These are phyloP conservation scores for Colletotrichum sp. DNA, from an alignment of 2,329 filamentous ascomycete species.

Conservation along the genomic window DNA sequence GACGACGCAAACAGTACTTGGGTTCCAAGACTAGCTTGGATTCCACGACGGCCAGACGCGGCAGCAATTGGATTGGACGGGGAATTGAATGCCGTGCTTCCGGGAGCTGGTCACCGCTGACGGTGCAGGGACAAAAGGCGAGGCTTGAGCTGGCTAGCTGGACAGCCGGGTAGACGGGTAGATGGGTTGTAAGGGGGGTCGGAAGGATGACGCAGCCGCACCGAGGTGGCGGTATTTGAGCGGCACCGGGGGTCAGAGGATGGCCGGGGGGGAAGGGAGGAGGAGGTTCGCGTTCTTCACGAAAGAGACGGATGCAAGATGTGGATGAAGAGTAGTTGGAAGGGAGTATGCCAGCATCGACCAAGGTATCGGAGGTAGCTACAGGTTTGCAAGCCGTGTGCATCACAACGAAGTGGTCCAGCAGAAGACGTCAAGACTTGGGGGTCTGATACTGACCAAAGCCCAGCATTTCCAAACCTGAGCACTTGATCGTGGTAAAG, in stretches of 20 bases:
- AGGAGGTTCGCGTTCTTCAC: background rate
- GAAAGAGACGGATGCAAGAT: background rate
- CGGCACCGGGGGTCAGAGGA: background rate
- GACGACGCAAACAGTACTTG: fast-evolving
- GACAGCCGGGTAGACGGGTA: background rate
- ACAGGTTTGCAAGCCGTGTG: no score
- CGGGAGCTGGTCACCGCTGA: background rate
- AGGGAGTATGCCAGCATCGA: background rate
- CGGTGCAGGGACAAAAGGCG: background rate
- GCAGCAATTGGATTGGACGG: background rate
- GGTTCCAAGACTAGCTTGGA: background rate
- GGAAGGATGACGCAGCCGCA: background rate
- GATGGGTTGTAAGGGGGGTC: background rate
- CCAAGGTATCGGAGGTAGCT: no score
- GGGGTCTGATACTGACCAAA: no score
- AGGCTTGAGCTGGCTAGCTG: background rate
- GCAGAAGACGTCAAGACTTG: no score
- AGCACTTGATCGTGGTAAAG: no score
- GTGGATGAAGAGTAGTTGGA: background rate
- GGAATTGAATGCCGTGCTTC: fast-evolving
- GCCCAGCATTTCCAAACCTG: no score
- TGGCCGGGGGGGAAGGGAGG: background rate
- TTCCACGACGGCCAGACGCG: fast-evolving
- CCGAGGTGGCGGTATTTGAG: background rate
- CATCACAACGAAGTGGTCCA: no score